A percentile compares a stretch with the other conserved stretches of the same genome.
These are phyloP conservation scores for Fagus crenata DNA, from an alignment of 306 rosid genomes.

Conservation along the genomic window DNA sequence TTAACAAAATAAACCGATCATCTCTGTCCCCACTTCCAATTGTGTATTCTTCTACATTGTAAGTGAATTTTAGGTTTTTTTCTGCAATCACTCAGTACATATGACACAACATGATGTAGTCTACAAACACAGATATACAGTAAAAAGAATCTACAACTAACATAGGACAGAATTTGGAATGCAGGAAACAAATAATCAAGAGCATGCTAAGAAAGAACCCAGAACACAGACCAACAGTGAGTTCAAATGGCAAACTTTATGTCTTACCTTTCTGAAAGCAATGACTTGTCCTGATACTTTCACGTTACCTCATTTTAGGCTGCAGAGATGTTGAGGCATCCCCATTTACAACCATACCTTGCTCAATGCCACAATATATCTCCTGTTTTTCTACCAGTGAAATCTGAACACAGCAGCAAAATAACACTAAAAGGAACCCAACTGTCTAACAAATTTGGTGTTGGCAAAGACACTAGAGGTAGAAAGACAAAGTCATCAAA, in stretches of 20 bases:
- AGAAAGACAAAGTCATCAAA: slow-evolving; percentile 25
- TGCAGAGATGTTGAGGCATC: slow-evolving; percentile 77
- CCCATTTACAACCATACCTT: slow-evolving; percentile 77
- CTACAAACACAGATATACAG: too few relatives aligned
- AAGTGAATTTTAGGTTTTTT: slow-evolving; percentile 31
- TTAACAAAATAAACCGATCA: slow-evolving; percentile 82
- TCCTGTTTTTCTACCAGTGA: slow-evolving; percentile 66
- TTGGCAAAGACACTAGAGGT: slow-evolving; percentile 44
- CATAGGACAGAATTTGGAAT: slow-evolving; percentile 3
- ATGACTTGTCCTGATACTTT: slow-evolving; percentile 29
- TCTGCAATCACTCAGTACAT: slow-evolving; percentile 8
- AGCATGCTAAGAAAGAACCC: slow-evolving; percentile 97
- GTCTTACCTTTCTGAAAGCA: slow-evolving; percentile 16
- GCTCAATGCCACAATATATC: slow-evolving; percentile 70
- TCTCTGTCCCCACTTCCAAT: slow-evolving; percentile 84
- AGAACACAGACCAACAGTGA: slow-evolving; percentile 89
- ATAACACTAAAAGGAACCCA: slow-evolving; percentile 42
- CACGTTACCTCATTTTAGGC: slow-evolving; percentile 54
- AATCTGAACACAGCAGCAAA: slow-evolving; percentile 49
- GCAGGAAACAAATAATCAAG: slow-evolving; percentile 90
- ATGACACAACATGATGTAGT: too few relatives aligned
- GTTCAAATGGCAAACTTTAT: slow-evolving; percentile 36
- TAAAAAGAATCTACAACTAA: neutral
- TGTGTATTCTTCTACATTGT: slow-evolving; percentile 83
- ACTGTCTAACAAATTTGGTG: slow-evolving; percentile 34